Percentiles rank a stretch among this genome's conserved stretches.
Evolutionary conservation across 139 green algal species (phyloP).

Genomic region (Closterium sp.): DNA sequence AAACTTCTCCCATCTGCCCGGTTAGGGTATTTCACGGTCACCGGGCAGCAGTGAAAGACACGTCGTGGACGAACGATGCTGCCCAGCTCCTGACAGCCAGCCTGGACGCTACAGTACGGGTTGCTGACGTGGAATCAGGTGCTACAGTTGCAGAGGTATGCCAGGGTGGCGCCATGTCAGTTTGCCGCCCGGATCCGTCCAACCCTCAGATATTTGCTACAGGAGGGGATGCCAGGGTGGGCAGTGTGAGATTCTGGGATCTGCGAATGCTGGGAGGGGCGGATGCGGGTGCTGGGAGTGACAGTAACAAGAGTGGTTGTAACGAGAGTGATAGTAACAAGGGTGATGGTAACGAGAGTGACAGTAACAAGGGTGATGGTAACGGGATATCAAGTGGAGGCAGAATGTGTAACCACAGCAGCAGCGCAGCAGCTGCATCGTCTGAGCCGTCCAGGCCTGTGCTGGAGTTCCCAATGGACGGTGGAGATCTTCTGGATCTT

Average conservation of each 20-base stretch:
- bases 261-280: neutral
- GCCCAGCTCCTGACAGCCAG: neutral
- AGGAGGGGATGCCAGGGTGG: neutral
- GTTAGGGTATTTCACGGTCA: neutral
- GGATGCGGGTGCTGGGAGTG: neutral
- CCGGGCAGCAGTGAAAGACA: neutral
- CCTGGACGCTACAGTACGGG: neutral
- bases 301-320: too few relatives aligned
- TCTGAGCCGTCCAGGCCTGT: neutral
- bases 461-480: neutral
- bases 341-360: too few relatives aligned
- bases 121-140: neutral
- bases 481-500: neutral
- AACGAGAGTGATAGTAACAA: too few relatives aligned
- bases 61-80: neutral
- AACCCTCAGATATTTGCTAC: neutral
- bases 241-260: neutral
- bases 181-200: neutral
- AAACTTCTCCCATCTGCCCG: neutral
- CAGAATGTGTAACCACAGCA: neutral
- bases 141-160: neutral
- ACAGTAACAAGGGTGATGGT: too few relatives aligned
- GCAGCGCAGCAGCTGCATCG: neutral
- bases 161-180: neutral
- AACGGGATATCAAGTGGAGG: neutral